Evolutionary conservation across 257 asterid genomes (phyloP).

Genomic region (Solanum sejunctum): DNA sequence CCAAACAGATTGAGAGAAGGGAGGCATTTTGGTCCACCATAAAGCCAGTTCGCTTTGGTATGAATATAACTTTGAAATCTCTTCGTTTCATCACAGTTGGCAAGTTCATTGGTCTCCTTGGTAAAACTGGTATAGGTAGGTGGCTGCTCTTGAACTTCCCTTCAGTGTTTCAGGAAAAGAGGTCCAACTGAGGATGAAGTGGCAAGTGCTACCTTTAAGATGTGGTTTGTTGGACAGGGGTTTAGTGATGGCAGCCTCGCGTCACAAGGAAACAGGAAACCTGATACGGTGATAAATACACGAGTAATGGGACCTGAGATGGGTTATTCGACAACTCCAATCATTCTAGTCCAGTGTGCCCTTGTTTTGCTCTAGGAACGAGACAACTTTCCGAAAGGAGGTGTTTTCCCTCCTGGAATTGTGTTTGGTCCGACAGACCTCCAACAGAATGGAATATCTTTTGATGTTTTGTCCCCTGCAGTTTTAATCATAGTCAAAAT

Average conservation of each 20-base stretch:
- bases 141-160: constrained; percentile 63
- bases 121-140: constrained; percentile 37
- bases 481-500: neutral
- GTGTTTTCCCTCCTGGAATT: constrained; percentile 77
- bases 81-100: constrained; percentile 34
- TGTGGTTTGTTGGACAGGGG: constrained; percentile 95
- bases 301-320: constrained; percentile 93
- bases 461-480: constrained; percentile 31
- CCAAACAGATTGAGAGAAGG: constrained; percentile 29
- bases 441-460: constrained; percentile 61
- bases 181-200: constrained; percentile 88
- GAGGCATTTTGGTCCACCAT: constrained; percentile 55
- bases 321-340: constrained; percentile 77
- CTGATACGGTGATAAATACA: constrained; percentile 59
- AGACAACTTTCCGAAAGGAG: constrained; percentile 57
- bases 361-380: constrained; percentile 42
- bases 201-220: constrained; percentile 58
- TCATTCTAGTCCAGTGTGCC: constrained; percentile 64
- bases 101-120: constrained; percentile 35
- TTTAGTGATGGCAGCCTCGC: constrained; percentile 36
- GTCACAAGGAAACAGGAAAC: constrained; percentile 28
- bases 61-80: constrained; percentile 47
- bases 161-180: constrained; percentile 42
- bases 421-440: constrained; percentile 73
- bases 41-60: constrained; percentile 72